phyloP scores from a whole-genome alignment of 257 asterid species.

The Cynanchum wilfordii region DNA sequence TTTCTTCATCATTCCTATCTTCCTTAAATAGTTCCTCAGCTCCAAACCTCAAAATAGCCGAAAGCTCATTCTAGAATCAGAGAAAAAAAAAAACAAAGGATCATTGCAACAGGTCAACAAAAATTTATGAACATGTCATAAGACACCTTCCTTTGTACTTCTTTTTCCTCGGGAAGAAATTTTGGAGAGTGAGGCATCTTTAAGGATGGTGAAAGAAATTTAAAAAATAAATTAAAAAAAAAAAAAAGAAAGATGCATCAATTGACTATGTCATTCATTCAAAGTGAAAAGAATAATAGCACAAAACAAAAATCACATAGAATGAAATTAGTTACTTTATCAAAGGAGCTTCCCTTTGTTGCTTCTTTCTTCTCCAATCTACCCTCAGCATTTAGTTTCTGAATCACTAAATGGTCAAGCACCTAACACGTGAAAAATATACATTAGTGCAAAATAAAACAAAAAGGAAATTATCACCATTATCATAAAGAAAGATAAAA shows the following conservation, averaged over 20 bases:
- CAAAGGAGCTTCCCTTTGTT: constrained; percentile 76
- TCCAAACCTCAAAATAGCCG: constrained; percentile 97
- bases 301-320: not conserved
- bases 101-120: not conserved
- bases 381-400: constrained; percentile 94
- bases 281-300: not conserved
- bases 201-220: not conserved
- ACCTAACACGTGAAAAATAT: constrained; percentile 42
- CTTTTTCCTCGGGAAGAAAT: not conserved
- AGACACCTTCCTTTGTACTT: not conserved
- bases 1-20: constrained; percentile 89
- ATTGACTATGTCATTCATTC: not conserved
- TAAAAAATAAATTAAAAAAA: not conserved
- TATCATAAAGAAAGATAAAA: not conserved
- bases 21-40: constrained; percentile 98
- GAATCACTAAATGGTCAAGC: constrained; percentile 97
- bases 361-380: constrained; percentile 96
- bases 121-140: not conserved
- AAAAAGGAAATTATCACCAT: not conserved
- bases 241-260: not conserved
- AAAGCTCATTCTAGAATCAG: constrained; percentile 79
- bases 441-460: not conserved
- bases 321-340: constrained; percentile 48
- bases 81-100: constrained; percentile 14
- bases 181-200: not conserved